These are phyloP conservation scores for Annulohypoxylon bovei DNA, from an alignment of 495 filamentous ascomycete species.

Conservation along the genomic window DNA sequence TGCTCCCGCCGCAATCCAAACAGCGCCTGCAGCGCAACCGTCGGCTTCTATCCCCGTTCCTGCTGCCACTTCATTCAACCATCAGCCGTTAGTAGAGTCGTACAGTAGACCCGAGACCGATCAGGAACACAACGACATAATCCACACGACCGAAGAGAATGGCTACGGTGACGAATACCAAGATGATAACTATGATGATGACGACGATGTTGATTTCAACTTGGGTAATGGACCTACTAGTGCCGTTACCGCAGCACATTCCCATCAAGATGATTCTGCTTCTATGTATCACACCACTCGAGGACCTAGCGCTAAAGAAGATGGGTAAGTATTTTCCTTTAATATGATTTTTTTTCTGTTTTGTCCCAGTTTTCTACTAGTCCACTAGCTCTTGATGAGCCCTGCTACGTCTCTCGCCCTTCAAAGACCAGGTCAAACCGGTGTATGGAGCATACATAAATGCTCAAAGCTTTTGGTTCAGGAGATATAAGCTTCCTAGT, in stretches of 20 bases:
- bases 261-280: conserved; percentile 48
- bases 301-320: conserved; percentile 88
- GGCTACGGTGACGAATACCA: conserved; percentile 67
- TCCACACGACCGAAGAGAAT: conserved; percentile 53
- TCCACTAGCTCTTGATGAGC: conserved; percentile 23
- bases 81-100: conserved; percentile 24
- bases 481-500: conserved; percentile 4
- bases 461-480: conserved; percentile 11
- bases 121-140: conserved; percentile 25
- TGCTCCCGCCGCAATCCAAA: conserved; percentile 47
- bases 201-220: conserved; percentile 72
- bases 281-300: conserved; percentile 47
- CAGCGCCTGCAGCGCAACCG: conserved; percentile 43
- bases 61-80: conserved; percentile 17
- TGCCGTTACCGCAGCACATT: conserved; percentile 47
- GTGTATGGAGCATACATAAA: conserved; percentile 10
- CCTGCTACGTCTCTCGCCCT: conserved; percentile 11
- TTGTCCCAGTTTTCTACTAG: conserved; percentile 14
- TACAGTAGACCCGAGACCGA: conserved; percentile 31
- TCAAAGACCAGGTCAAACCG: conserved; percentile 22
- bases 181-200: conserved; percentile 62
- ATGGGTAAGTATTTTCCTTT: conserved; percentile 82
- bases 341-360: conserved; percentile 48
- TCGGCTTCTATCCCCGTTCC: conserved; percentile 21
- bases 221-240: conserved; percentile 58